Base-by-base conservation (phyloP, 768 basidiomycete species). In the Favolaschia claudopus region DNA sequence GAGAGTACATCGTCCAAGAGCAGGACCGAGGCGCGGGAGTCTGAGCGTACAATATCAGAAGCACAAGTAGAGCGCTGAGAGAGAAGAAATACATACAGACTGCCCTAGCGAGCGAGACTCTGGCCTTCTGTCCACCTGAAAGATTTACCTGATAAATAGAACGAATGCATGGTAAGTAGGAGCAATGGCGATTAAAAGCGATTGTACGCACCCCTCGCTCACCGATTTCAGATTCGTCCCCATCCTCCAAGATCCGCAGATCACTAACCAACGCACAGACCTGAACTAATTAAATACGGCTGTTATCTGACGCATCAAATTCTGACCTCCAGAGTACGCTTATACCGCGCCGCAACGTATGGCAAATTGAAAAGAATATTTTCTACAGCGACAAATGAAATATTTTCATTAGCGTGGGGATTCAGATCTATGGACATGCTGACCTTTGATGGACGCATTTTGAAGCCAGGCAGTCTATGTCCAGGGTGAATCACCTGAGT, bases 151-250 rank as follows among this genome's bases (percentile, higher is more conserved):
- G 37, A 0, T 10, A 3, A 2, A 36, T 24, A 29, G 25, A 48
- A 17, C 37, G 38, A n/a, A 37, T 36, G 39, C 9, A 46, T 14
- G 7, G 24, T 5, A 10, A 44, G 12, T 9, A 29, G 25, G n/a
- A n/a, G n/a, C 25, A 8, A 20, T 22, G 20, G 49, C 8, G 36
- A 20, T 27, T 33, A 25, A 14, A 71, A 64, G 39, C 29, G 13
- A 46, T 5, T 34, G 24, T 7, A 64, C 74, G 49, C 68, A 91
- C 92, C 19, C 92, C 92, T 28, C 89, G 87, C 75, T 93, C 92
- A 17, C 92, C 92, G 51, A 94, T 92, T 72, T 94, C 92, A 0
- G 91, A 86, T 61, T 90, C 86, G 63, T 94, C 93, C 1, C 93
- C 92, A 65, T 94, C 92, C 69, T 95, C 93, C n/a, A 95, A 77